Evolutionary conservation across 495 filamentous ascomycete species (phyloP).

Genomic region (Trichoderma gamsii): DNA sequence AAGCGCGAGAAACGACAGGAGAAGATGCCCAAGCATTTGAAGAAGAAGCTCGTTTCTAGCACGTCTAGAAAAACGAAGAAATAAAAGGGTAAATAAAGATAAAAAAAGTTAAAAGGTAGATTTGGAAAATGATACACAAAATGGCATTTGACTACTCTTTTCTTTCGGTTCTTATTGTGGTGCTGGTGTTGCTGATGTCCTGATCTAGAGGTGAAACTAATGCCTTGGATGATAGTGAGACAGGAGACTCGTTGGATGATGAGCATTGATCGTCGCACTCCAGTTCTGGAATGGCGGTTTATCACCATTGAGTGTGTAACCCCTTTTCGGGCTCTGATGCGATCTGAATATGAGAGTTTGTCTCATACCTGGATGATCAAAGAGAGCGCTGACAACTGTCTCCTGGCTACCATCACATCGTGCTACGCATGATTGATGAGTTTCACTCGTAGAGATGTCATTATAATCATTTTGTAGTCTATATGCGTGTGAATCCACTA

Average conservation of each 20-base stretch:
- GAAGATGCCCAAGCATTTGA: constrained; percentile 92
- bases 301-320: constrained; percentile 25
- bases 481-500: not conserved
- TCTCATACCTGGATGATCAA: constrained; percentile 37
- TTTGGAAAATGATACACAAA: not conserved
- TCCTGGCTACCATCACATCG: constrained; percentile 8
- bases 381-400: constrained; percentile 48
- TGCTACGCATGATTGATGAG: not conserved
- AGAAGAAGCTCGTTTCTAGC: constrained; percentile 64
- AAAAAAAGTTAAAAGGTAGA: not conserved
- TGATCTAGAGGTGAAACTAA: too few relatives aligned
- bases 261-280: constrained; percentile 18
- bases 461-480: not conserved
- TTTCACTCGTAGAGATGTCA: not conserved
- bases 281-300: not conserved
- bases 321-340: constrained; percentile 21
- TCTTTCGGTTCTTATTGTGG: not conserved
- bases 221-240: too few relatives aligned
- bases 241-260: constrained; percentile 26
- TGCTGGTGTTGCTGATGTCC: not conserved
- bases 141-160: not conserved
- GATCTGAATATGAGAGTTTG: constrained; percentile 28
- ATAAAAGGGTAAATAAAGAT: not conserved
- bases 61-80: constrained; percentile 33
- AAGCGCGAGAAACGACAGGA: constrained; percentile 85